Evolutionary conservation across 2,329 filamentous ascomycete genomes (phyloP).

Genomic region (Sporothrix humicola): DNA sequence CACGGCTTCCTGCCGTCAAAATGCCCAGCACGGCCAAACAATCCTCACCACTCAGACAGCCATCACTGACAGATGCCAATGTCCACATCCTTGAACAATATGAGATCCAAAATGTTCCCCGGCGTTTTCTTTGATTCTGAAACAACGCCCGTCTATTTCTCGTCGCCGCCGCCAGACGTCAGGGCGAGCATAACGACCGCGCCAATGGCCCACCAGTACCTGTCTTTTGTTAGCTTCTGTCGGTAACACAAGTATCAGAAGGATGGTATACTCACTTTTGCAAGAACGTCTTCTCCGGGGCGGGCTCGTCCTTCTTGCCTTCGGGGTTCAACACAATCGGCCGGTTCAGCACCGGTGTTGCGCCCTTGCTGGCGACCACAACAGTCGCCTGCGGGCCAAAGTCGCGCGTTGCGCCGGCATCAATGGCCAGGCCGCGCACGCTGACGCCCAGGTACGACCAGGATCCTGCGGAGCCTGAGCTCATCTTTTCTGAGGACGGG

Average conservation of each 20-base stretch:
- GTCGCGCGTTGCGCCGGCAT: slow-evolving; percentile 68
- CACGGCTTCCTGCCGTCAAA: no score
- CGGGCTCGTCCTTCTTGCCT: slow-evolving; percentile 61
- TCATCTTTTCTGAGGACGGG: neutral
- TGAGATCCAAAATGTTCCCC: neutral
- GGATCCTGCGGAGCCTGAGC: no score
- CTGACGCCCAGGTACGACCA: slow-evolving; percentile 55
- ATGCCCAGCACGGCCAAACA: no score
- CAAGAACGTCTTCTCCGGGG: slow-evolving; percentile 66
- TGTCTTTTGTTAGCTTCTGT: slow-evolving; percentile 42
- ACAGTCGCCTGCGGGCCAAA: slow-evolving; percentile 67
- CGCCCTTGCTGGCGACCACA: slow-evolving; percentile 54
- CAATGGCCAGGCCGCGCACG: slow-evolving; percentile 62
- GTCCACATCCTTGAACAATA: no score
- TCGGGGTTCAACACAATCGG: slow-evolving; percentile 66
- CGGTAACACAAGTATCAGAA: neutral
- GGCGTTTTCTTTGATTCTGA: neutral
- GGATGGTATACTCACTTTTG: slow-evolving; percentile 58
- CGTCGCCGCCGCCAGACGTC: slow-evolving; percentile 57
- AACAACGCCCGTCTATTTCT: slow-evolving; percentile 52
- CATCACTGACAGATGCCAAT: no score
- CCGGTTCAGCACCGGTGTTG: slow-evolving; percentile 65
- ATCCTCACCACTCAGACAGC: no score
- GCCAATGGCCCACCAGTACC: slow-evolving; percentile 71
- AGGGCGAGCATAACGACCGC: slow-evolving; percentile 60